Evolutionary conservation across 2,329 filamentous ascomycete genomes (phyloP), one percentile per base, ranked within the genome.

Genomic region (Claviceps humidiphila): DNA sequence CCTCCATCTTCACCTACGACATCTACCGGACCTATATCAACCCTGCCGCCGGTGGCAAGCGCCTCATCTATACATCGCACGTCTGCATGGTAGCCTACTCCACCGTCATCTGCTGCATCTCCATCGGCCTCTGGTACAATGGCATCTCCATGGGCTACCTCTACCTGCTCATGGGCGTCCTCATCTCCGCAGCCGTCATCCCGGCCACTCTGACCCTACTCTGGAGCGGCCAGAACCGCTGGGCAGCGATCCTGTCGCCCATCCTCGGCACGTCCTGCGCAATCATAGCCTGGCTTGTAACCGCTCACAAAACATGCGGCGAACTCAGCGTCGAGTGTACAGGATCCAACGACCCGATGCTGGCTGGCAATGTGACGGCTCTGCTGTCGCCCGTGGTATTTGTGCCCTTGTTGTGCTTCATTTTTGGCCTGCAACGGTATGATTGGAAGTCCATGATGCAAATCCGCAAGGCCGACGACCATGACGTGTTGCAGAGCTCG

Each of bases 81-180:
- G 68, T 76, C 39, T 80, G 82, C 61, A 89, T 93, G 41, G 73
- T 81, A 1, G 60, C 61, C 14, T 95, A 90, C 61, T 84, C 87
- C 0, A 58, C 89, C 20, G 75, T 86, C 59, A 91, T 95, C 72
- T 87, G 87, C 14, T 78, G 73, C 1, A 88, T 94, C 67, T 83
- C 83, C 0, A 87, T 87, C 0, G 88, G 86, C 0, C 77, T 93
- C 0, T 80, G 73, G 64, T 85, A 86, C 56, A 82, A 80, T 2
- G 83, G 85, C 20, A 85, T 95, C 55, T 84, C 80, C 11, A 93
- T 95, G 87, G 89, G 89, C 11, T 94, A 90, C 61, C 74, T 94
- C 3, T 94, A 94, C 63, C 72, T 95, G 1, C 79, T 95, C 63
- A 95, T 95, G 89, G 90, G 89, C 7, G 86, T 89, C 49, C 87